Percentiles rank a stretch among this genome's conserved stretches.
Evolutionary conservation across 2,329 filamentous ascomycete genomes (phyloP).

Genomic region (Arachnopeziza araneosa): DNA sequence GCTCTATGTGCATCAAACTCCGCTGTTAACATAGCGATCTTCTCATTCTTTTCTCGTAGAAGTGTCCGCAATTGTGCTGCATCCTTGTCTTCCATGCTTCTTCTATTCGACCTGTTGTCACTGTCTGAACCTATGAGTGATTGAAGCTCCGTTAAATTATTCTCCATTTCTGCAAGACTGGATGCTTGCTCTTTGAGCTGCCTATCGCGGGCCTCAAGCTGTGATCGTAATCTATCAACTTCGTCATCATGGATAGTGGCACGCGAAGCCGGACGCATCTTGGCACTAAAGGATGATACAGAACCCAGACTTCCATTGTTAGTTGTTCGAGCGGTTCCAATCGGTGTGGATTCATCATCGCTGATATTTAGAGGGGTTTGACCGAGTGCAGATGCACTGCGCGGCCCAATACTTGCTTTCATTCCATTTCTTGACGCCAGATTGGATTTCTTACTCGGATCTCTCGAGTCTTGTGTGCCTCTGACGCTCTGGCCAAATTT

Average conservation of each 20-base stretch:
- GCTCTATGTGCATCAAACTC: slow-evolving; percentile 94
- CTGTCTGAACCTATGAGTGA: slow-evolving; percentile 58
- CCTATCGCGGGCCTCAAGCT: slow-evolving; percentile 77
- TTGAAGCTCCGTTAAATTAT: slow-evolving; percentile 75
- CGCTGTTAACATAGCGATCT: slow-evolving; percentile 84
- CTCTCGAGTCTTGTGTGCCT: slow-evolving; percentile 46
- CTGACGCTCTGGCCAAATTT: slow-evolving; percentile 61
- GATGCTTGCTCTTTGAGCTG: slow-evolving; percentile 85
- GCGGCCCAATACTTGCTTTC: slow-evolving; percentile 45
- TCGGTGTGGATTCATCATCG: slow-evolving; percentile 54
- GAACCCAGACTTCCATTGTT: slow-evolving; percentile 51
- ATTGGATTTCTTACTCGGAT: slow-evolving; percentile 51
- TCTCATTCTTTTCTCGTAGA: slow-evolving; percentile 92
- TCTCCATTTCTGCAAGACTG: slow-evolving; percentile 84
- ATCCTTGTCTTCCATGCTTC: slow-evolving; percentile 62
- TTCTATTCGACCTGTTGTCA: slow-evolving; percentile 41
- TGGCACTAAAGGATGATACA: slow-evolving; percentile 48
- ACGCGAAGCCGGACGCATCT: slow-evolving; percentile 42
- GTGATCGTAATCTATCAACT: slow-evolving; percentile 62
- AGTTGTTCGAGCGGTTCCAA: slow-evolving; percentile 42
- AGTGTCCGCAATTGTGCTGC: slow-evolving; percentile 71
- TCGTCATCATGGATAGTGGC: slow-evolving; percentile 51
- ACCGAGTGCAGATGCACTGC: slow-evolving; percentile 56
- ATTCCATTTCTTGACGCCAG: slow-evolving; percentile 42
- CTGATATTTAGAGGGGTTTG: slow-evolving; percentile 40